These are phyloP conservation scores for Diplodia seriata DNA, from an alignment of 2,329 filamentous ascomycete species.

Conservation along the genomic window DNA sequence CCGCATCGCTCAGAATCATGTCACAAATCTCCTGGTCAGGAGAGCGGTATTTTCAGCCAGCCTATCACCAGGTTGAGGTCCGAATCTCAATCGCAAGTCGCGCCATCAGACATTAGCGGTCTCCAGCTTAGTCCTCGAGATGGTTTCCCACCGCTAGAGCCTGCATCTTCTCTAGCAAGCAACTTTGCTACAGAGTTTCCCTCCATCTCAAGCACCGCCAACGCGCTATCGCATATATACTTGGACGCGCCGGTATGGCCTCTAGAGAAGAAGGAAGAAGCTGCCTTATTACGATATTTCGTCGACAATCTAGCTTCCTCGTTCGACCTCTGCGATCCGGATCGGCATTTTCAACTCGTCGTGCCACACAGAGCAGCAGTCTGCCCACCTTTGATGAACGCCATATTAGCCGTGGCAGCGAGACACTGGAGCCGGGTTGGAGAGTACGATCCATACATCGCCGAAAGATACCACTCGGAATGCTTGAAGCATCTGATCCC, in stretches of 20 bases:
- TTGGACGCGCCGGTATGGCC: conserved; percentile 42
- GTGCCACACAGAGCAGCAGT: conserved; percentile 61
- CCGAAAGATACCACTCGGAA: conserved; percentile 52
- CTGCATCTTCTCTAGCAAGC: conserved; percentile 34
- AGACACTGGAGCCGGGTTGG: conserved; percentile 52
- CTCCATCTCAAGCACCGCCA: conserved; percentile 33
- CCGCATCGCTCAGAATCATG: not conserved
- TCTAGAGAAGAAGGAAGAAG: conserved; percentile 41
- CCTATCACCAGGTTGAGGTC: not conserved
- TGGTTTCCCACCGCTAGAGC: conserved; percentile 35
- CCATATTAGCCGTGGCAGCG: conserved; percentile 52
- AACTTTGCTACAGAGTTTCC: conserved; percentile 31
- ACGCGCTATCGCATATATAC: conserved; percentile 39
- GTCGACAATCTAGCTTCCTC: conserved; percentile 41
- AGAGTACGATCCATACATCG: conserved; percentile 50
- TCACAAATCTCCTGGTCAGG: conserved; percentile 11
- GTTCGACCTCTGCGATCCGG: conserved; percentile 45
- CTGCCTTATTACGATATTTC: conserved; percentile 43
- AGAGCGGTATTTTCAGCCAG: not conserved
- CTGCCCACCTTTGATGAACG: conserved; percentile 57
- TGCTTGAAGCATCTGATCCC: conserved; percentile 53
- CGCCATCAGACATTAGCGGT: not conserved
- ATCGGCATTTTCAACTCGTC: conserved; percentile 60
- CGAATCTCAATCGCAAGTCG: not conserved
- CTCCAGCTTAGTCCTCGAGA: not conserved